phyloP scores from a whole-genome alignment of 2,329 filamentous ascomycete species.

The Fusarium nanum region DNA sequence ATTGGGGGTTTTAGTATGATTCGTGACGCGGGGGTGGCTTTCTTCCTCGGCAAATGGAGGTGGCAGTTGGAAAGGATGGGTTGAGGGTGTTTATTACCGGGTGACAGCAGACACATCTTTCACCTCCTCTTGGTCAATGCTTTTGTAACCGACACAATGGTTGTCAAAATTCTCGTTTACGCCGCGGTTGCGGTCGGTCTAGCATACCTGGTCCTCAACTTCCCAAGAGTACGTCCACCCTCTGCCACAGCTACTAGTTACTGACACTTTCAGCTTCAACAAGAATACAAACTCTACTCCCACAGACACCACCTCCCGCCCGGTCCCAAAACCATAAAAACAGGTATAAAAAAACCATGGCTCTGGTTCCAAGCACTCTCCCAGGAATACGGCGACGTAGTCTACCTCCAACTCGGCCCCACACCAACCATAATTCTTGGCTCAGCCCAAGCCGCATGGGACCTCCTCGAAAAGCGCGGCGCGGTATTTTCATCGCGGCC shows the following conservation, averaged over 20 bases:
- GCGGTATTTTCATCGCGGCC: slow-evolving; percentile 59
- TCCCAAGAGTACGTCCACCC: slow-evolving; percentile 33
- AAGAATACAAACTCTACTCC: slow-evolving; percentile 55
- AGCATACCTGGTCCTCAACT: slow-evolving; percentile 28
- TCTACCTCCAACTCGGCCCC: slow-evolving; percentile 57
- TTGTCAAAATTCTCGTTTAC: slow-evolving; percentile 15
- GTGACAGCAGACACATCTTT: neutral
- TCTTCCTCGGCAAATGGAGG: slow-evolving; percentile 28
- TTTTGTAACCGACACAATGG: slow-evolving; percentile 2
- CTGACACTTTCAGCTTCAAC: slow-evolving; percentile 48
- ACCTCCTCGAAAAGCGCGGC: slow-evolving; percentile 57
- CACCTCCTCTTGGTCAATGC: neutral
- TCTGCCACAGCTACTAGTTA: too few relatives aligned
- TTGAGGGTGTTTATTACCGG: slow-evolving; percentile 3
- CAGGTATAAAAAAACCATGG: slow-evolving; percentile 56
- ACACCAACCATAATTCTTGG: slow-evolving; percentile 57
- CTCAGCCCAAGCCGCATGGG: slow-evolving; percentile 57
- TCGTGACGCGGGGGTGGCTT: slow-evolving; percentile 33
- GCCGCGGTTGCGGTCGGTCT: neutral
- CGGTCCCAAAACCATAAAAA: slow-evolving; percentile 52
- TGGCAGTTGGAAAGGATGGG: slow-evolving; percentile 29
- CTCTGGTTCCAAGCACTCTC: slow-evolving; percentile 56
- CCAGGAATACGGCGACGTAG: slow-evolving; percentile 55
- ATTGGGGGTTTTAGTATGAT: slow-evolving; percentile 1
- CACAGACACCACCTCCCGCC: slow-evolving; percentile 55